phyloP scores from a whole-genome alignment of 495 filamentous ascomycete species.

The Daldinia bambusicola region DNA sequence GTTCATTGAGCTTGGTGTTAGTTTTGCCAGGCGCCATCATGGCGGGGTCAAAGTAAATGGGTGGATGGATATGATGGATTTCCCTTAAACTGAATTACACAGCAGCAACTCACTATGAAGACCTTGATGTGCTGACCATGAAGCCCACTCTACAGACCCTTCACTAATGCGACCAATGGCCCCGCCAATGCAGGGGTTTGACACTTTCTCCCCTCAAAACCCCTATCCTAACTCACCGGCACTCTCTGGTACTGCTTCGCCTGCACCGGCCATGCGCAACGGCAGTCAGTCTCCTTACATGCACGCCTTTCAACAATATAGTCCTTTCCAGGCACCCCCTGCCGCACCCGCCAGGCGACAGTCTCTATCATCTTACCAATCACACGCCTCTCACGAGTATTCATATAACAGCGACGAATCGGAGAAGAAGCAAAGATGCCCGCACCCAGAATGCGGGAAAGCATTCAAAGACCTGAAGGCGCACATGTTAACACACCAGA shows the following conservation, averaged over 20 bases:
- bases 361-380: conserved; percentile 55
- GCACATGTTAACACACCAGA: conserved; percentile 96
- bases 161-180: conserved; percentile 59
- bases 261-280: conserved; percentile 53
- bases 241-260: conserved; percentile 55
- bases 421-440: conserved; percentile 67
- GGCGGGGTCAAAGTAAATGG: too few relatives aligned
- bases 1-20: not conserved
- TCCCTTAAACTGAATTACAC: not conserved
- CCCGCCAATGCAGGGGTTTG: conserved; percentile 54
- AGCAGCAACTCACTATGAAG: conserved; percentile 31
- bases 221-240: conserved; percentile 59
- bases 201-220: conserved; percentile 55
- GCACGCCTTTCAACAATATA: conserved; percentile 48
- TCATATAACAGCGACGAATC: conserved; percentile 49
- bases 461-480: conserved; percentile 95
- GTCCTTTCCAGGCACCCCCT: conserved; percentile 40
- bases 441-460: conserved; percentile 84
- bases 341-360: conserved; percentile 39
- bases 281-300: conserved; percentile 60
- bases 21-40: not conserved
- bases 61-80: not conserved
- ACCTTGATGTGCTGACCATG: conserved; percentile 48
- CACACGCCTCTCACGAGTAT: conserved; percentile 51
- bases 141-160: conserved; percentile 51